Percentiles rank a stretch among this genome's conserved stretches.
phyloP scores from a whole-genome alignment of 495 filamentous ascomycete species.

The Pyrenopolyporus hunteri region DNA sequence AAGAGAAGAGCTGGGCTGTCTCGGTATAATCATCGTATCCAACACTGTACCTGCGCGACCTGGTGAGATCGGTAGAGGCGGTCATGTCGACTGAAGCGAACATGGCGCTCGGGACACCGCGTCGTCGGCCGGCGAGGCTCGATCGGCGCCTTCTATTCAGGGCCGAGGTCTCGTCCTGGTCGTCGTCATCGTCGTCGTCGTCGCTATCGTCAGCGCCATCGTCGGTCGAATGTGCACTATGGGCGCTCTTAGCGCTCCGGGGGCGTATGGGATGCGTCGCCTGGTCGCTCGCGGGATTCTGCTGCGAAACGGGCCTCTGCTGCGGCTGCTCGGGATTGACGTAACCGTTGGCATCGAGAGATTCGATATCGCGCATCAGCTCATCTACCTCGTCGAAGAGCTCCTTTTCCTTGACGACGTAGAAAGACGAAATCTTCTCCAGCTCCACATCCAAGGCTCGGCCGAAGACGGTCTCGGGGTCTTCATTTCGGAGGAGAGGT shows the following conservation, averaged over 20 bases:
- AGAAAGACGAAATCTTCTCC: constrained; percentile 93
- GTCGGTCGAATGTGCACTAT: constrained; percentile 54
- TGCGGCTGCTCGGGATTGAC: constrained; percentile 60
- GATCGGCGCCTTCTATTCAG: constrained; percentile 52
- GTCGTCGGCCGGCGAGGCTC: constrained; percentile 46
- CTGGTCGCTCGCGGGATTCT: constrained; percentile 49
- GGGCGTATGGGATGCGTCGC: constrained; percentile 38
- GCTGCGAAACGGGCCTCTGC: constrained; percentile 40
- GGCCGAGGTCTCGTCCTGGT: constrained; percentile 61
- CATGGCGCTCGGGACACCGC: constrained; percentile 43
- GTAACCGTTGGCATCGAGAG: constrained; percentile 68
- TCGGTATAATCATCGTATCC: constrained; percentile 78
- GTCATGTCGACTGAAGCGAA: constrained; percentile 61
- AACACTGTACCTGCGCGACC: constrained; percentile 61
- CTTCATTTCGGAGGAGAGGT: constrained; percentile 72
- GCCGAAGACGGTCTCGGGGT: constrained; percentile 79
- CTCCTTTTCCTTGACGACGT: constrained; percentile 82
- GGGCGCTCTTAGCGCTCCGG: constrained; percentile 44
- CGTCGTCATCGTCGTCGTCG: constrained; percentile 66
- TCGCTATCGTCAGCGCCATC: constrained; percentile 56
- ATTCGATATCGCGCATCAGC: constrained; percentile 74
- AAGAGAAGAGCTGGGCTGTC: constrained; percentile 74
- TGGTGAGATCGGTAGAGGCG: constrained; percentile 57
- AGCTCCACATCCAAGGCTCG: constrained; percentile 85
- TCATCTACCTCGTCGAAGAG: constrained; percentile 81